Percentiles rank a stretch among this genome's conserved stretches.
Conservation (phyloP, 225 moss, liverwort and hornwort species). For the Asterella californica region DNA sequence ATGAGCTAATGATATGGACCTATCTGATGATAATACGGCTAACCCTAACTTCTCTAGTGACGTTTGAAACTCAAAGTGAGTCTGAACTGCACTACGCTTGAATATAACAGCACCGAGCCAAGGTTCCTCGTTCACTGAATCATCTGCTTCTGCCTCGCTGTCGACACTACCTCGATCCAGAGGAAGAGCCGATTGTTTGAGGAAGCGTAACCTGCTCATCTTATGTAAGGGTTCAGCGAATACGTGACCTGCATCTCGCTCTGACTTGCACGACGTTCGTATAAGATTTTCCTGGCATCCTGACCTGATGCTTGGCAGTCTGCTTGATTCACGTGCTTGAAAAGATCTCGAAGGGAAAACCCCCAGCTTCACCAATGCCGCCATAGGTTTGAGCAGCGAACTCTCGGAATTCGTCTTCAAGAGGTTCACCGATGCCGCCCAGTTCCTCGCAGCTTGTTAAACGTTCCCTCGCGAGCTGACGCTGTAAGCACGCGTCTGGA, state of each 20-base stretch:
- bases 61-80: conserved; percentile 60
- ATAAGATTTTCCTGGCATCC: background rate
- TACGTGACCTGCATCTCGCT: background rate
- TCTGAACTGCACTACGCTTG: conserved; percentile 57
- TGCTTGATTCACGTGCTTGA: background rate
- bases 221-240: background rate
- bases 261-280: background rate
- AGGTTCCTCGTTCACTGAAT: conserved; percentile 50
- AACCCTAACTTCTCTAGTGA: no score
- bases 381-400: conserved; percentile 10
- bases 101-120: conserved; percentile 82
- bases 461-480: no score
- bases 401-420: no score
- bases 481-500: no score
- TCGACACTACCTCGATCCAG: conserved; percentile 20
- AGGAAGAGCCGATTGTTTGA: conserved; percentile 34
- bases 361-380: background rate
- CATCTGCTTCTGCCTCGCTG: conserved; percentile 26
- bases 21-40: no score
- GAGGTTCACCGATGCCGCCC: no score
- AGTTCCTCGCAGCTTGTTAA: no score
- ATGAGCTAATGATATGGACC: no score
- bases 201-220: background rate
- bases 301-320: no score
- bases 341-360: background rate